A percentile compares a stretch with the other conserved stretches of the same genome.
Conservation (phyloP, 2,329 filamentous ascomycete genomes). For the Penicillium sumatraense region DNA sequence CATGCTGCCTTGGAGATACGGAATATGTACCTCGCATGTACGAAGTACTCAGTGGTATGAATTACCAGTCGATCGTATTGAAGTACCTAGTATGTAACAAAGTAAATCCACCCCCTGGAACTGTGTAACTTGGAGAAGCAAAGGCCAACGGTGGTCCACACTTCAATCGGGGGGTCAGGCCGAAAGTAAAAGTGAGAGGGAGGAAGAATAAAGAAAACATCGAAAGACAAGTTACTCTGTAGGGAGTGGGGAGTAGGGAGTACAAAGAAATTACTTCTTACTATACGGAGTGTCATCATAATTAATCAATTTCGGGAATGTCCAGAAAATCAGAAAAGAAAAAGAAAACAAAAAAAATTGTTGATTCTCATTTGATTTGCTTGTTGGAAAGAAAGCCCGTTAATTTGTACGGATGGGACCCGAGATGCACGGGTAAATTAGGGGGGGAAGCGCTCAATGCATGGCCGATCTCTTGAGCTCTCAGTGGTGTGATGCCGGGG, state of each 20-base stretch:
- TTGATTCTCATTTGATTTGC: background rate
- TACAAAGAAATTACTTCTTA: no score
- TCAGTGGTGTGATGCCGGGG: slow-evolving; percentile 14
- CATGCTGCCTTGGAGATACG: background rate
- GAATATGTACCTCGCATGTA: background rate
- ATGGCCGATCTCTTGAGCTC: slow-evolving; percentile 21
- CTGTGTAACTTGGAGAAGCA: slow-evolving; percentile 5
- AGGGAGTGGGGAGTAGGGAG: background rate
- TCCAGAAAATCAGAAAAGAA: background rate
- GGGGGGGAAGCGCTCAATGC: slow-evolving; percentile 20
- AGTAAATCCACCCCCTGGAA: slow-evolving; percentile 1
- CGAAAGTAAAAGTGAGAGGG: background rate
- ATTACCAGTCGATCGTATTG: background rate
- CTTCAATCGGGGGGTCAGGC: slow-evolving; percentile 3
- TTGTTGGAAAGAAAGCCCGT: slow-evolving; percentile 1
- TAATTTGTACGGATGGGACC: slow-evolving; percentile 20
- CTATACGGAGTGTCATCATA: background rate
- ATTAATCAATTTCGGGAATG: background rate
- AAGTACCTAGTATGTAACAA: background rate
- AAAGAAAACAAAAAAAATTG: background rate
- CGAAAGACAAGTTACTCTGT: background rate
- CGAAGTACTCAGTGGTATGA: background rate
- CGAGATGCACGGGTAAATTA: slow-evolving; percentile 29
- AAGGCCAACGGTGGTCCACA: slow-evolving; percentile 7
- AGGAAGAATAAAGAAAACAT: background rate